A percentile compares a stretch with the other conserved stretches of the same genome.
Evolutionary conservation across 768 basidiomycete genomes (phyloP).

Genomic region (Suillus subluteus): DNA sequence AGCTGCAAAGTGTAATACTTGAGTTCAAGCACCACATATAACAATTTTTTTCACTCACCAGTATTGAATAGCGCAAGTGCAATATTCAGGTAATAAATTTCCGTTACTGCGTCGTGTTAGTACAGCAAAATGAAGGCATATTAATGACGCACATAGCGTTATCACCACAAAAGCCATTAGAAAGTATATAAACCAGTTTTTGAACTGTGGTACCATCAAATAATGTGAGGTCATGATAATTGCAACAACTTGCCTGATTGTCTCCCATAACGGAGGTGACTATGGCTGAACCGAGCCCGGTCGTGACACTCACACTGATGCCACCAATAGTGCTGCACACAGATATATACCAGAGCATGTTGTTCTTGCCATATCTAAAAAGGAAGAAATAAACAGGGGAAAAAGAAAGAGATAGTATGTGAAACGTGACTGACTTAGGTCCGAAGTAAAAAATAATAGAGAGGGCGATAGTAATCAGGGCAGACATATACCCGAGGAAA

Average conservation of each 20-base stretch:
- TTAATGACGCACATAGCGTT: constrained; percentile 58
- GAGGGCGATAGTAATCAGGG: constrained; percentile 66
- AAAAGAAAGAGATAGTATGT: constrained; percentile 5
- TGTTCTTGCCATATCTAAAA: constrained; percentile 79
- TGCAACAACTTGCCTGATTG: constrained; percentile 62
- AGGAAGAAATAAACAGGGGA: constrained; percentile 11
- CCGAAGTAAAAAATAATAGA: constrained; percentile 83
- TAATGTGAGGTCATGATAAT: background rate
- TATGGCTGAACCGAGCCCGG: constrained; percentile 90
- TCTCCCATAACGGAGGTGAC: constrained; percentile 76
- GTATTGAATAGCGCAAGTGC: constrained; percentile 96
- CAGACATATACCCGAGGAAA: constrained; percentile 72
- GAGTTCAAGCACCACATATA: background rate
- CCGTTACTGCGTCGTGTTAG: constrained; percentile 58
- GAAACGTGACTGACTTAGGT: constrained; percentile 56
- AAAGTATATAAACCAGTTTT: constrained; percentile 91
- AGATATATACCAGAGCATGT: constrained; percentile 93
- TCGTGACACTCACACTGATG: constrained; percentile 91
- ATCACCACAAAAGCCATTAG: constrained; percentile 79
- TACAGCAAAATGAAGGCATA: background rate
- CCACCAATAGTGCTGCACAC: constrained; percentile 98
- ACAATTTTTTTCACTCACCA: constrained; percentile 45
- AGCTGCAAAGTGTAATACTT: constrained; percentile 39
- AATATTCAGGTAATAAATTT: constrained; percentile 95
- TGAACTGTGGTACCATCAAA: constrained; percentile 60